Base-by-base conservation (phyloP, 2,329 filamentous ascomycete genomes). In the Shiraia sp. region DNA sequence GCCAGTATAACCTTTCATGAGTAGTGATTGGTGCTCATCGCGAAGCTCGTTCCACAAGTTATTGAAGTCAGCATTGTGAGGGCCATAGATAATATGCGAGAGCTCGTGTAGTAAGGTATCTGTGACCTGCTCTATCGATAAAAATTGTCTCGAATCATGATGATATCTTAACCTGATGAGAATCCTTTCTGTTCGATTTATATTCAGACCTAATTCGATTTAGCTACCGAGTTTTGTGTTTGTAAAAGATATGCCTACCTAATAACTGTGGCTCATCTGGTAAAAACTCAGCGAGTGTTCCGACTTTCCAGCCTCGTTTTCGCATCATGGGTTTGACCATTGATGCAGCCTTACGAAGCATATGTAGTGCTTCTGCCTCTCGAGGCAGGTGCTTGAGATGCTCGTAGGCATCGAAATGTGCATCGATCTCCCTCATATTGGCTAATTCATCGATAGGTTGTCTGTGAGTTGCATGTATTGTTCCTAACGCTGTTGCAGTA, bases 81-180 rank as follows among this genome's bases (percentile, higher is more conserved):
- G 88, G 0, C 89, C 90, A 67, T 86, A 83, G 9, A 90, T 80
- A 52, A 87, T 96, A 62, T 97, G 92, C n/a, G 83, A 85, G 2
- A 97, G 80, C 56, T 97, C 92, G 65, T 97, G 92, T 14, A 97
- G 81, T 83, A 97, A 87, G 0, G 92, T 97, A 68, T 96, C 90
- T 30, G 90, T 78, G 6, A 96, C 79, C 51, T 87, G 76, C 61
- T 96, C 90, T 42, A 91, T 72, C 1, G 87, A 85, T 14, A 96
- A 69, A 60, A 97, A 97, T 56, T 89, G 84, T 27, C 75, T 82
- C 8, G 80, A 78, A 64, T 95, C 88, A 56, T 80, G 77, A 5
- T 87, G 76, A 68, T 93, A 86, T 41, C 92, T 85, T 44, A 97
- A 74, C 30, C 92, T 83, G 15, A 97, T 75, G 51, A 88, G 87